Conservation (phyloP, 176 grass and related monocot genomes). For the Hordeum vulgare region MorexV3_pseudomolecules_assembly NC_058522.1:406726037-406726536, state of each 20-base stretch:
- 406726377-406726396: neutral
- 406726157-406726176: neutral
- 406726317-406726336: constrained; percentile 11
- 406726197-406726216: neutral
- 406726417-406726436: neutral
- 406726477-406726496: neutral
- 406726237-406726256: neutral
- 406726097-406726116: neutral
- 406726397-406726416: neutral
- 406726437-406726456: neutral
- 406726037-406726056: too few relatives aligned
- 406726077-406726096: too few relatives aligned
- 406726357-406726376: neutral
- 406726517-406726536: neutral
- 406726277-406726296: neutral
- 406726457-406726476: neutral
- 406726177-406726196: neutral
- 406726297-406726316: neutral
- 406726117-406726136: constrained; percentile 12
- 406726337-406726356: neutral
- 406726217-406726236: neutral
- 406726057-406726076: too few relatives aligned
- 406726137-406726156: neutral
- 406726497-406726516: neutral
- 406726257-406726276: neutral